Evolutionary conservation across 495 filamentous ascomycete genomes (phyloP).

Genomic region (Barbatosphaeria neglecta): DNA sequence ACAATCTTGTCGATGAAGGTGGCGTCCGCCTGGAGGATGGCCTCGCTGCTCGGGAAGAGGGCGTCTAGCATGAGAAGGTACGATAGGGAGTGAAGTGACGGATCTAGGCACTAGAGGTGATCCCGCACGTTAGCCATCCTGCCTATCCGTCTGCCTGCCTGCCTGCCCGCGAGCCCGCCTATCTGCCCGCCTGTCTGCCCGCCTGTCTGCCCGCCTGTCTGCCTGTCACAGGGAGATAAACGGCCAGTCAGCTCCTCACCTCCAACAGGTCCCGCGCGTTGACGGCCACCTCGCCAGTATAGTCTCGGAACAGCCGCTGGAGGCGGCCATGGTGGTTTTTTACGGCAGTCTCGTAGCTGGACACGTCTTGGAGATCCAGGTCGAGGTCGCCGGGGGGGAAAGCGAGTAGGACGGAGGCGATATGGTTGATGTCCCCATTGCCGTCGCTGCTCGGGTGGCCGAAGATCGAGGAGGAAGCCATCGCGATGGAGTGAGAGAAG

Average conservation of each 20-base stretch:
- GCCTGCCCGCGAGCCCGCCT: no score
- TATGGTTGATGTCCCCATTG: conserved; percentile 21
- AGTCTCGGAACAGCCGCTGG: conserved; percentile 18
- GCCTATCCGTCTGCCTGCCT: not conserved
- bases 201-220: no score
- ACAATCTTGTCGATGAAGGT: conserved; percentile 21
- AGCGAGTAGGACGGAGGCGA: conserved; percentile 22
- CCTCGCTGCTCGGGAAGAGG: conserved; percentile 9
- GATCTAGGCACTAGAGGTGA: conserved; percentile 20
- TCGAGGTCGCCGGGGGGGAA: conserved; percentile 21
- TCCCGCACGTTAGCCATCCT: conserved; percentile 2
- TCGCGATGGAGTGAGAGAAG: not conserved
- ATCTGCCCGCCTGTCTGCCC: no score
- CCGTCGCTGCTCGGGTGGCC: not conserved
- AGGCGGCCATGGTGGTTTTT: conserved; percentile 19
- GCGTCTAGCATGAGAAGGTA: conserved; percentile 27
- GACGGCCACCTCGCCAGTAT: conserved; percentile 2
- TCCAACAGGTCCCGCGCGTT: conserved; percentile 18
- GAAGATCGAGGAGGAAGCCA: not conserved
- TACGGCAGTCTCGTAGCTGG: conserved; percentile 15
- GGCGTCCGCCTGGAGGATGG: conserved; percentile 8
- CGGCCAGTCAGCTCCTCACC: conserved; percentile 5
- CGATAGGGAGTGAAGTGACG: conserved; percentile 28
- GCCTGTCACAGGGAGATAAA: not conserved
- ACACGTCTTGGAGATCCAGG: conserved; percentile 5